A percentile compares a stretch with the other conserved stretches of the same genome.
Evolutionary conservation across 176 grass and related monocot genomes (phyloP).

Genomic region (Phyllostachys edulis): DNA sequence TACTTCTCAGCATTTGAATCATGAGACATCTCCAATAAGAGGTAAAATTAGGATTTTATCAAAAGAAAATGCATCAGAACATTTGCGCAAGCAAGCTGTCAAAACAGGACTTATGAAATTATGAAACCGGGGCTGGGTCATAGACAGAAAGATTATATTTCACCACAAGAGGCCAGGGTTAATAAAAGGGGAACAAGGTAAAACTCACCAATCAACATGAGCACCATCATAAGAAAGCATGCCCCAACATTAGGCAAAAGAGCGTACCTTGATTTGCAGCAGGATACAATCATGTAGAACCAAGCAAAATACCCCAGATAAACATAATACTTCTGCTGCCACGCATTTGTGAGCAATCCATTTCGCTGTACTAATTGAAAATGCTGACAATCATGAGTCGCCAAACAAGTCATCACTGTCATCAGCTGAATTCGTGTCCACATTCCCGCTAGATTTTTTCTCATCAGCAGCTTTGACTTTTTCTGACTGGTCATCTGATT

Average conservation of each 20-base stretch:
- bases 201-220: constrained; percentile 30
- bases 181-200: not conserved
- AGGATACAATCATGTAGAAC: constrained; percentile 34
- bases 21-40: not conserved
- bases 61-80: not conserved
- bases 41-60: not conserved
- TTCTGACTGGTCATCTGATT: constrained; percentile 53
- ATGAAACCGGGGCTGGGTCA: not conserved
- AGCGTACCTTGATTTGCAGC: constrained; percentile 36
- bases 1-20: not conserved
- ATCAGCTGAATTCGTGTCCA: constrained; percentile 34
- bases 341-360: constrained; percentile 2
- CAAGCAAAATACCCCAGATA: constrained; percentile 30
- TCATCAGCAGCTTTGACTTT: constrained; percentile 37
- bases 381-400: constrained; percentile 45
- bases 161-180: not conserved
- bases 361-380: constrained; percentile 7
- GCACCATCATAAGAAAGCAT: constrained; percentile 26
- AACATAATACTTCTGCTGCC: constrained; percentile 19
- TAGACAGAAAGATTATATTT: not conserved
- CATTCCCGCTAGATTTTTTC: not conserved
- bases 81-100: constrained; percentile 2
- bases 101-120: not conserved
- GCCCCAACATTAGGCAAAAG: constrained; percentile 34
- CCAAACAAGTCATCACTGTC: constrained; percentile 93